Base-by-base conservation (phyloP, 192 early-diverging fungal genomes). In the Phlyctochytrium planicorne region DNA sequence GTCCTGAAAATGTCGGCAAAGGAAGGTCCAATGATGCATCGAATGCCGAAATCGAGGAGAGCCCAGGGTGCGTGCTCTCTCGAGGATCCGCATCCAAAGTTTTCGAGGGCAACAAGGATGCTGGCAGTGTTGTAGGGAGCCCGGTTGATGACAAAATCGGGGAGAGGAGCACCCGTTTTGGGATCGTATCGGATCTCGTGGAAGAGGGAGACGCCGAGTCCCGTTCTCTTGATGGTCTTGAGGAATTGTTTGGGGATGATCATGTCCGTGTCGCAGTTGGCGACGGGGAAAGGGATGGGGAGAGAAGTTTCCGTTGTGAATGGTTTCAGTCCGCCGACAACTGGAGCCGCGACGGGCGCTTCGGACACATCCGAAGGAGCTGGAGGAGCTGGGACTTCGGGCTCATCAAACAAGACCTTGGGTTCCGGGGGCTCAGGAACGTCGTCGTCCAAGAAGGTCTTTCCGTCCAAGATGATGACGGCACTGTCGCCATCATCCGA, bases 11-110 rank as follows among this genome's bases (percentile, higher is more conserved):
- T 90, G 73, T 90, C 88, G 32, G 88, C 88, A 65, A 87, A 90
- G 55, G 78, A 80, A 6, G 87, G 80, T 2, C 85, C 84, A 68
- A 90, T 84, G 52, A 90, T 85, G 67, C 85, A 87, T 29, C 80
- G 71, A 72, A 90, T 90, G 30, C 88, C 88, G 71, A 90, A 90
- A 60, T 90, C 88, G 61, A 82, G 73, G 47, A 90, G 74, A 27
- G 88, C 88, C 88, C 88, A 90, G 10, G 88, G 88, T n/a, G 88
- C 88, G 72, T 90, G 88, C 63, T 90, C 88, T 37, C 88, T 76
- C 24, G 80, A 82, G 50, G 74, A 78, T 30, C 88, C 88, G 70
- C 88, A 90, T 3, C 88, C 88, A 77, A 90, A 90, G 75, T 90
- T 90, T 47, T 74, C 80, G 24, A 82, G 82, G 1, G 85, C 76